Evolutionary conservation across 495 filamentous ascomycete species (phyloP), one percentile per base, ranked within the genome.

Genomic region (Ramalina peruviana): DNA sequence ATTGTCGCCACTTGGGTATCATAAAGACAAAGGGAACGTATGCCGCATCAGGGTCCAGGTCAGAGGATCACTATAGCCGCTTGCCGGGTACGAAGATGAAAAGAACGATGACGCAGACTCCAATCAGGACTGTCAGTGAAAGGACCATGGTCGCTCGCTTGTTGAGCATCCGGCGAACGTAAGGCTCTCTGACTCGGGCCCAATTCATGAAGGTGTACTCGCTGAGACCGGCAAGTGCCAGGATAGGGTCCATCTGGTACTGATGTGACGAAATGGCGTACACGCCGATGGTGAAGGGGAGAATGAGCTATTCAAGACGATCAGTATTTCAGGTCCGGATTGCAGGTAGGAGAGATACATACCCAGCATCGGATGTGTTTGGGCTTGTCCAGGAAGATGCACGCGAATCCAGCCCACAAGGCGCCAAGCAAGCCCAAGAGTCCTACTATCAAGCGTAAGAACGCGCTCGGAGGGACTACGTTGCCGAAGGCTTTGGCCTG

Each of bases 181-280:
- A 98, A 0, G 87, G 85, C 62, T 98, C 92, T 40, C 80, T 77
- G 46, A 98, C 83, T 3, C 79, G 77, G 13, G 81, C 79, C 72
- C 90, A 96, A 58, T 79, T 80, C 75, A 94, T 84, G 43, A 94
- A 88, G 0, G 88, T 94, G 67, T 95, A 95, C 67, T 98, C 92
- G 68, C 88, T 96, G 59, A 79, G 80, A 27, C 89, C 90, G 17
- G 84, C 54, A n/a, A 97, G 74, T 3, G 86, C 92, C 65, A 96
- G 80, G 54, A 93, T 69, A 1, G 93, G 93, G 60, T 98, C 92
- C 36, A 98, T 75, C 46, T 82, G 82, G 68, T 97, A 98, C 65
- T 97, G 90, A 58, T 97, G 89, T 4, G 86, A 86, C 50, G 82
- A 75, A 25, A 97, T 78, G 58, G 78, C 80, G 64, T 98, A 97